phyloP scores from a whole-genome alignment of 352 stramenopile genomes.

The Aphanomyces euteiches region DNA sequence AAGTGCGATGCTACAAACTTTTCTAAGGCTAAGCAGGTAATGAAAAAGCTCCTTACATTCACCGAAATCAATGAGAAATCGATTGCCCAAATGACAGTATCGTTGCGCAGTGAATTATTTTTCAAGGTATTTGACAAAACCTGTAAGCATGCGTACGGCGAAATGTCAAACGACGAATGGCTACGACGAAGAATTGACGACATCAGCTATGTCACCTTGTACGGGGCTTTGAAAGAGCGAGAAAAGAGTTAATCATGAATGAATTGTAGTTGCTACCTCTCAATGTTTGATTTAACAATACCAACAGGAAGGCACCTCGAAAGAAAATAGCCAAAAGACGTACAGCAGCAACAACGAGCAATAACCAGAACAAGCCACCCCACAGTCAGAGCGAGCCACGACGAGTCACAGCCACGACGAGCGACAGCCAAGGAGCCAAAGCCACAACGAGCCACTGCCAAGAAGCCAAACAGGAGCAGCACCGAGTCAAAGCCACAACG shows the following conservation, averaged over 20 bases:
- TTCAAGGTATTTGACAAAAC: not conserved
- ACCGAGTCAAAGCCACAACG: too few relatives aligned
- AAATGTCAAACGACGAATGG: not conserved
- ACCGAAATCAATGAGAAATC: not conserved
- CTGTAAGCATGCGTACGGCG: not conserved
- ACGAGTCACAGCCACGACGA: too few relatives aligned
- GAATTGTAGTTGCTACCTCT: too few relatives aligned
- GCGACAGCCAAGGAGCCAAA: too few relatives aligned
- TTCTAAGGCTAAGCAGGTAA: not conserved
- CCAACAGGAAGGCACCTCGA: too few relatives aligned
- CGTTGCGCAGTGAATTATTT: not conserved
- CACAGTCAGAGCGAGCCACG: too few relatives aligned
- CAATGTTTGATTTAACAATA: too few relatives aligned
- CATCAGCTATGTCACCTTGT: slow-evolving; percentile 7
- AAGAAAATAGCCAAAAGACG: too few relatives aligned
- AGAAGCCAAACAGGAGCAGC: too few relatives aligned
- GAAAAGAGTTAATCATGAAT: not conserved
- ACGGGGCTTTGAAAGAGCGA: slow-evolving; percentile 1
- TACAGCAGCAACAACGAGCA: too few relatives aligned
- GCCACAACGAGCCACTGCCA: too few relatives aligned
- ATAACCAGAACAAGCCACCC: too few relatives aligned
- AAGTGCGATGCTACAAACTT: not conserved
- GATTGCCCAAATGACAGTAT: not conserved
- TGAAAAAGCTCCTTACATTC: not conserved
- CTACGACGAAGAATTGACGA: not conserved